Evolutionary conservation across 257 asterid genomes (phyloP).

Genomic region (Solanum sejunctum): DNA sequence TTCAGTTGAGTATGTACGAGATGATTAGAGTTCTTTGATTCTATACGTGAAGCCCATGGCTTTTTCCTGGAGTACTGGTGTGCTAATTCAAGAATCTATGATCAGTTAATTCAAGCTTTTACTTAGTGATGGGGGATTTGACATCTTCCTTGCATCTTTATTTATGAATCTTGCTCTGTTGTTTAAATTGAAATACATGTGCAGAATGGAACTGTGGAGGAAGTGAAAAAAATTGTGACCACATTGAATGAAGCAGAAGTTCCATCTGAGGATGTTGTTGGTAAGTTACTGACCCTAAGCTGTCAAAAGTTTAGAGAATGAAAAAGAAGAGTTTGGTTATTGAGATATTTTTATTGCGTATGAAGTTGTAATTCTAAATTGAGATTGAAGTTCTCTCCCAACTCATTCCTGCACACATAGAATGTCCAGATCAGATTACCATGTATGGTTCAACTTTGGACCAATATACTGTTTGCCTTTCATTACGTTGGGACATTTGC

Average conservation of each 20-base stretch:
- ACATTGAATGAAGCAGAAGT: constrained; percentile 28
- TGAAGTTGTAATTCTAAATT: neutral
- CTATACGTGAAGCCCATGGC: neutral
- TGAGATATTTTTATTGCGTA: neutral
- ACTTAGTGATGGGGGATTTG: neutral
- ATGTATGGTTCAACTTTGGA: neutral
- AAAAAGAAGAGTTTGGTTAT: neutral
- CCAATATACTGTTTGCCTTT: neutral
- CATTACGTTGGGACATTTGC: neutral
- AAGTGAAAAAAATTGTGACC: constrained; percentile 25
- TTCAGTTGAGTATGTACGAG: neutral
- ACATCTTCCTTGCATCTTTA: neutral
- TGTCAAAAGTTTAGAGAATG: neutral
- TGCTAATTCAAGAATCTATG: neutral
- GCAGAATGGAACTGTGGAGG: constrained; percentile 25
- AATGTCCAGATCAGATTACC: neutral
- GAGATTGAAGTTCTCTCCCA: neutral
- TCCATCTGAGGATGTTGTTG: constrained; percentile 31
- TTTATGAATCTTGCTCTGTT: neutral
- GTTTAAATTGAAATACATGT: neutral
- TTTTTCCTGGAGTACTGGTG: neutral
- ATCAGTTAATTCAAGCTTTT: neutral
- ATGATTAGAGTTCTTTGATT: neutral
- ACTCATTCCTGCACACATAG: neutral
- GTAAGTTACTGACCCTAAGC: constrained; percentile 1